Evolutionary conservation across 768 basidiomycete species (phyloP), one percentile per base, ranked within the genome.

Genomic region (Kwoniella pini): DNA sequence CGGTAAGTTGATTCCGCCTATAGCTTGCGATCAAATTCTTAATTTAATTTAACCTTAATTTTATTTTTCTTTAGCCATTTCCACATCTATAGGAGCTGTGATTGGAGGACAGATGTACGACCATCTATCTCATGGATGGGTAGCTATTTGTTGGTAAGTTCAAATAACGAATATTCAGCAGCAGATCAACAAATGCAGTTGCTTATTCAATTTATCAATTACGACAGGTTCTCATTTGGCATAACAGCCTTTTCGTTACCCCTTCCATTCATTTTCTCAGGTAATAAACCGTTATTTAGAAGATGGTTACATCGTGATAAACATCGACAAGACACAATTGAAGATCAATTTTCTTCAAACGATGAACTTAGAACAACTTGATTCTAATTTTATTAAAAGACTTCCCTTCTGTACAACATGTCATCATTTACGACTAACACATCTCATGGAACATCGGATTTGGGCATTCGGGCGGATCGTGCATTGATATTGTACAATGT

Each of bases 21-120:
- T 36, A 15, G 33, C 9, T 15, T 36, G 33, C 15, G 7, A 9
- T 36, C 33, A 36, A 7, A 15, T 9, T 36, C 7, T 36, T 9
- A 36, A 15, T 36, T 9, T 45, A 22, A 40, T 28, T 9, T 42
- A 45, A 33, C 3, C 28, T 26, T n/a, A 38, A n/a, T 54, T 13
- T 36, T 22, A 36, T 26, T 55, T 30, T n/a, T 22, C 19, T 17
- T 7, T 40, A 68, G 67, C 67, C 13, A 38, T 62, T 13, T 68
- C 67, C 5, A 58, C 60, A 9, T 24, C 60, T 4, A 48, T 69
- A 17, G 68, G 68, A 19, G 46, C 71, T 7, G 50, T 73, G 26
- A 48, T 69, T 21, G 69, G 66, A 17, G 71, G 71, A 27, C 66
- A 73, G 57, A 62, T 73, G 30, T 73, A 73, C 61, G 67, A 68